Evolutionary conservation across 202 grass and related monocot species (phyloP), one percentile per base, ranked within the genome.

Genomic region (Schoenoplectus tabernaemontani): DNA sequence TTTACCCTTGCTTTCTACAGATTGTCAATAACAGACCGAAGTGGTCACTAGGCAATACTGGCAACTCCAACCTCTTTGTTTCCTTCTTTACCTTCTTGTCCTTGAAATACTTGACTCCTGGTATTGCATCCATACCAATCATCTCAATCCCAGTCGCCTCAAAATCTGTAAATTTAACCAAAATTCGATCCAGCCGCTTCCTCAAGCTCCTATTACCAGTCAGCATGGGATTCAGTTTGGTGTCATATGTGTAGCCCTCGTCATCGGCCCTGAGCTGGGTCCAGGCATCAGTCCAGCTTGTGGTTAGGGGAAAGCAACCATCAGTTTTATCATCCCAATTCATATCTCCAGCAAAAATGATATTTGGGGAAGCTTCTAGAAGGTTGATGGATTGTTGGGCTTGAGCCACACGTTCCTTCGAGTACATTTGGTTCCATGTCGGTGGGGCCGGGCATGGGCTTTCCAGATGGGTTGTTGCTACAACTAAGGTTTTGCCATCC

Each of bases 321-420:
- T 94, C 95, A 22, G 48, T n/a, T 72, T 92, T 89, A 73, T 97
- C 89, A 9, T 97, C 89, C 95, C 95, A 97, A 70, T 97, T 94
- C 95, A 93, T 92, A 83, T 97, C 91, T 13, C 94, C 91, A 0
- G 82, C 90, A 59, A 97, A 90, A 78, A 97, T 93, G 5, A 47
- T 56, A 72, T 97, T 88, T 44, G 76, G 32, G 13, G n/a, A 78
- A 65, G 9, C 8, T 68, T 80, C 83, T 67, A 98, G 57, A 81
- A 86, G 84, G 43, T 76, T 76, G 30, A 93, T 79, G 16, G 88
- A 90, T 73, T 85, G 46, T 0, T 84, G 88, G 67, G 94, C 94
- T 80, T 97, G 94, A 66, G 1, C 34, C 43, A 85, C 36, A 4
- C 91, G 86, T 48, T 93, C 82, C 51, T 81, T 83, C 1, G 84